phyloP scores from a whole-genome alignment of 768 basidiomycete species.

The Inosperma sp. region DNA sequence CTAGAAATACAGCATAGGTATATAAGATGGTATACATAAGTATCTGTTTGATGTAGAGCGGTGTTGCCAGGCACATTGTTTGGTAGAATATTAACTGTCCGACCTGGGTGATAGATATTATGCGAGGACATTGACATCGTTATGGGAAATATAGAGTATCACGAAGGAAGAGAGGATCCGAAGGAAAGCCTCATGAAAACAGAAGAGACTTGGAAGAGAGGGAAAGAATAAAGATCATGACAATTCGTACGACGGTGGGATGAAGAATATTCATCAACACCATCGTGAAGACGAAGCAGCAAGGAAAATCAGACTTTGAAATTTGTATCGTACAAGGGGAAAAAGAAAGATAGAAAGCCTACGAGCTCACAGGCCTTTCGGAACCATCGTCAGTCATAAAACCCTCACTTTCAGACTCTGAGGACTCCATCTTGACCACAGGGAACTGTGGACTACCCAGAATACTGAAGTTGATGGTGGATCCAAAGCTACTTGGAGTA shows the following conservation, averaged over 20 bases:
- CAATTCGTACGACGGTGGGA: not conserved
- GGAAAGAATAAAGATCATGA: not conserved
- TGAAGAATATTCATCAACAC: constrained; percentile 1
- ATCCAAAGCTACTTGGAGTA: constrained; percentile 49
- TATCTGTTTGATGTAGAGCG: not conserved
- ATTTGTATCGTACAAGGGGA: constrained; percentile 13
- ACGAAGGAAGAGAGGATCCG: too few relatives aligned
- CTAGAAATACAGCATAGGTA: constrained; percentile 17
- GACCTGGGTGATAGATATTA: not conserved
- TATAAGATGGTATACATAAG: constrained; percentile 13
- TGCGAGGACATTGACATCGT: too few relatives aligned
- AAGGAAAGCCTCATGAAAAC: too few relatives aligned
- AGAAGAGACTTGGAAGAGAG: not conserved
- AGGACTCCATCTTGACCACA: constrained; percentile 53
- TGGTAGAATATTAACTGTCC: not conserved
- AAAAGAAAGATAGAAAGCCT: constrained; percentile 9
- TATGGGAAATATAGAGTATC: not conserved
- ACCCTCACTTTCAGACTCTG: constrained; percentile 67
- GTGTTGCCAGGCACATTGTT: constrained; percentile 6
- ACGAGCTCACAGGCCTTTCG: constrained; percentile 28
- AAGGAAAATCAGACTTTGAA: constrained; percentile 15
- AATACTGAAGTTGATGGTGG: constrained; percentile 81
- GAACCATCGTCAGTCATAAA: constrained; percentile 46
- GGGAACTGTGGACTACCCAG: constrained; percentile 63
- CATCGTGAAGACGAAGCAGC: constrained; percentile 8